Base-by-base conservation (phyloP, 164 flowering plant species). In the Aristolochia californica region DNA sequence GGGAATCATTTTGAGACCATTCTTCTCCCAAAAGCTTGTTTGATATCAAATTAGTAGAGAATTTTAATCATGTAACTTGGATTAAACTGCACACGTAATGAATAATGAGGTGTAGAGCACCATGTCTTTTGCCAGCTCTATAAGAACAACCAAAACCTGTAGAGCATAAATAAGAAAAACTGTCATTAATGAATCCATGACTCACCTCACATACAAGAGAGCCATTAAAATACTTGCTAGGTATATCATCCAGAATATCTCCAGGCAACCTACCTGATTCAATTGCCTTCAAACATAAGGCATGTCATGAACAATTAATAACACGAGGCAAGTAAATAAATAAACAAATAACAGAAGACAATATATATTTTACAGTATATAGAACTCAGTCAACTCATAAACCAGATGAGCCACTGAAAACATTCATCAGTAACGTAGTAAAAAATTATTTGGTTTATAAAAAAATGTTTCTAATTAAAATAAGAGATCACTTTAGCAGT, bases 181-280 rank as follows among this genome's bases (percentile, higher is more conserved):
- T n/a, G n/a, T 49, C 18, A 22, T 7, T 43, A 12, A 51, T 24
- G 18, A 13, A 26, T 13, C 56, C 40, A 13, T 44, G 18, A 44
- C 63, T 51, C 64, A 88, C 99, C 95, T 94, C 99, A 71, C 99
- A 94, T 2, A 78, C 48, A 63, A 88, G 59, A 26, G 72, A 63
- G 26, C 99, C 99, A 56, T 86, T 67, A 55, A 79, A 59, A 68
- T 72, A 94, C 72, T 90, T 94, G 85, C 93, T 78, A 17, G 95
- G 88, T 57, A 94, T 78, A 63, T 83, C 93, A 77, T 87, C 90
- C 65, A 88, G 70, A 71, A 84, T 63, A 73, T 84, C 91, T 51
- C 87, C 88, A 57, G 99, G 99, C 67, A 94, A 70, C 45, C 74
- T 69, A 5, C 99, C 99, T 64, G 83, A 80, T 63, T 94, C 99